These are phyloP conservation scores for Leishmania lainsoni DNA, from an alignment of 208 protist species.

Conservation along the genomic window DNA sequence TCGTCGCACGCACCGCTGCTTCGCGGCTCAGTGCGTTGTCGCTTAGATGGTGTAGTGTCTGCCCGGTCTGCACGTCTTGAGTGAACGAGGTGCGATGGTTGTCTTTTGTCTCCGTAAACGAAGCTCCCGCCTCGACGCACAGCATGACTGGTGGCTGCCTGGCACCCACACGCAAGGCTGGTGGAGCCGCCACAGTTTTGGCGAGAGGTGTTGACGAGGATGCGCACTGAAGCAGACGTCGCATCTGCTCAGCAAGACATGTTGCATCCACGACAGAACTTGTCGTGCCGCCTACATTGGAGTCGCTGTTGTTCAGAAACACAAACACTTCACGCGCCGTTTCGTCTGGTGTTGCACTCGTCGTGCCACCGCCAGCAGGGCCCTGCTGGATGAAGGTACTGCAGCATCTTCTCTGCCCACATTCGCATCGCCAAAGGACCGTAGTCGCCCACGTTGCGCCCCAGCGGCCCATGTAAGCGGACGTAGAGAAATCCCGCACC, in stretches of 20 bases:
- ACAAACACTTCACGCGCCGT: constrained; percentile 60
- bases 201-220: not conserved
- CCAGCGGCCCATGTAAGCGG: constrained; percentile 65
- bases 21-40: constrained; percentile 12
- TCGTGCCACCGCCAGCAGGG: not conserved
- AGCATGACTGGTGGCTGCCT: not conserved
- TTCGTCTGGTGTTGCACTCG: not conserved
- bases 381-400: constrained; percentile 30
- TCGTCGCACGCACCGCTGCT: constrained; percentile 9
- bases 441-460: constrained; percentile 67
- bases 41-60: constrained; percentile 6
- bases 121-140: not conserved
- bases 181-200: not conserved
- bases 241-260: constrained; percentile 51
- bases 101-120: not conserved
- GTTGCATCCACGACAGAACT: constrained; percentile 81
- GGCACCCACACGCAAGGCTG: not conserved
- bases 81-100: not conserved
- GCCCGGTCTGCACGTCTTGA: not conserved
- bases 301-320: constrained; percentile 85
- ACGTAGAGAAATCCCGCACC: constrained; percentile 73
- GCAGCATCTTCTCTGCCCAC: constrained; percentile 66
- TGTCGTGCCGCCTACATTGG: constrained; percentile 60
- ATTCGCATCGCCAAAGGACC: constrained; percentile 48
- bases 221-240: constrained; percentile 15